These are phyloP conservation scores for Podila clonocystis DNA, from an alignment of 192 early-diverging fungal species.

Conservation along the genomic window DNA sequence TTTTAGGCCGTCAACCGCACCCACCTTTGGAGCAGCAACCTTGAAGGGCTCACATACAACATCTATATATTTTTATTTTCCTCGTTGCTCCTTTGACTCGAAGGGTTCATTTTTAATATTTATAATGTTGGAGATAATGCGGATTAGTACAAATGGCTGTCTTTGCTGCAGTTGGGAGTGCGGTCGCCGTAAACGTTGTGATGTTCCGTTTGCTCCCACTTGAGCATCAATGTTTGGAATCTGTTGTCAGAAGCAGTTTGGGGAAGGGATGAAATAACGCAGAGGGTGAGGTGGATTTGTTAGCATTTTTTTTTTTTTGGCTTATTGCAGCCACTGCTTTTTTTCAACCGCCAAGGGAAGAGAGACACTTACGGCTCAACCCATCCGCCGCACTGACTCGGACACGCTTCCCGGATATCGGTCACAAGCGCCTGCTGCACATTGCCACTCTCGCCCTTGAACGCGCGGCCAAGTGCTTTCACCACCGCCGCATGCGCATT, in stretches of 20 bases:
- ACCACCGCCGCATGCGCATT: constrained; percentile 14
- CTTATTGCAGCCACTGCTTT: no score
- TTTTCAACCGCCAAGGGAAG: neutral
- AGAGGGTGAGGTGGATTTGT: neutral
- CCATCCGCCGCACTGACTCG: constrained; percentile 7
- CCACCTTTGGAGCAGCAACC: no score
- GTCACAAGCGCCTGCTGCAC: constrained; percentile 8
- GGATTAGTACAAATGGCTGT: neutral
- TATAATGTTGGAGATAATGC: neutral
- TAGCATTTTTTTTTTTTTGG: no score
- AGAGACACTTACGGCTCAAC: constrained; percentile 4
- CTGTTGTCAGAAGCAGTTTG: neutral
- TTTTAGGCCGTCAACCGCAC: no score
- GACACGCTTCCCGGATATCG: constrained; percentile 6
- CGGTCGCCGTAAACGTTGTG: constrained; percentile 1
- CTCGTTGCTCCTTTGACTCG: no score
- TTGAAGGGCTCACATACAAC: no score
- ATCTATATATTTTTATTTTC: no score
- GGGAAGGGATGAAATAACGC: no score
- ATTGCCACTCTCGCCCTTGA: neutral
- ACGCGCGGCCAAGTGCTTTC: neutral
- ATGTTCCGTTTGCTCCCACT: constrained; percentile 29
- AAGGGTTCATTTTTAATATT: neutral
- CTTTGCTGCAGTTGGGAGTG: constrained; percentile 25
- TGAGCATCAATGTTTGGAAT: constrained; percentile 23